Evolutionary conservation across 2,329 filamentous ascomycete genomes (phyloP), one percentile per base, ranked within the genome.

Genomic region (Teratosphaeria pseudoeucalypti): DNA sequence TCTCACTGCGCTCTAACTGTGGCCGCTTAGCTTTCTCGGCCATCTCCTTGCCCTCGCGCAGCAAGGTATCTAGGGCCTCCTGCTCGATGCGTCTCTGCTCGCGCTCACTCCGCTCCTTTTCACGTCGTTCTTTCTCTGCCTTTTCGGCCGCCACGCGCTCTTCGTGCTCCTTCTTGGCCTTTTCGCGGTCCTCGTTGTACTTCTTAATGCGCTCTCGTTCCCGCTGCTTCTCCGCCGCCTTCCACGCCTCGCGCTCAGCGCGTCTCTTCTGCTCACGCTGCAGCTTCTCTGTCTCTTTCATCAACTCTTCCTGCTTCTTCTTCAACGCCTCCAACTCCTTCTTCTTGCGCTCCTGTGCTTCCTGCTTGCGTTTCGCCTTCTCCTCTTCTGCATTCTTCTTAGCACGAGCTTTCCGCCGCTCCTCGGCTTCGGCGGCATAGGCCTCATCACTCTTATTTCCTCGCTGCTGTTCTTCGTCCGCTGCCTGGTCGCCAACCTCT

Each of bases 391-490:
- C 81, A 58, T 85, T 79, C 10, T 85, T 77, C 37, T 79, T 80
- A 62, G 86, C 83, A 11, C 88, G 82, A 58, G 85, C 82, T 9
- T 79, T 78, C 37, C 82, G 78, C 56, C 85, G 82, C 6, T 76
- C 77, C 10, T 82, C 80, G 1, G 85, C 86, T 61, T 90, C 87
- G 54, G 80, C 80, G 1, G 82, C 85, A 71, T 91, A 92, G 55
- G 87, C 85, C 58, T 86, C 83, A 65, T 92, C 88, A 1, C 85
- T 88, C 72, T 89, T 91, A 55, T 82, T 78, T 19, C 89, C 89
- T 57, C 82, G 83, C 10, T 76, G 64, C 52, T 82, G 77, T 70
- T 92, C 89, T 23, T 83, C 81, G 32, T 80, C 80, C 2, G 88
- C 88, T 2, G 80, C 82, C 59, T 88, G 86, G 52, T 83, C 79